Base-by-base conservation (phyloP, 2,329 filamentous ascomycete genomes). In the Aspergillus niger region DNA sequence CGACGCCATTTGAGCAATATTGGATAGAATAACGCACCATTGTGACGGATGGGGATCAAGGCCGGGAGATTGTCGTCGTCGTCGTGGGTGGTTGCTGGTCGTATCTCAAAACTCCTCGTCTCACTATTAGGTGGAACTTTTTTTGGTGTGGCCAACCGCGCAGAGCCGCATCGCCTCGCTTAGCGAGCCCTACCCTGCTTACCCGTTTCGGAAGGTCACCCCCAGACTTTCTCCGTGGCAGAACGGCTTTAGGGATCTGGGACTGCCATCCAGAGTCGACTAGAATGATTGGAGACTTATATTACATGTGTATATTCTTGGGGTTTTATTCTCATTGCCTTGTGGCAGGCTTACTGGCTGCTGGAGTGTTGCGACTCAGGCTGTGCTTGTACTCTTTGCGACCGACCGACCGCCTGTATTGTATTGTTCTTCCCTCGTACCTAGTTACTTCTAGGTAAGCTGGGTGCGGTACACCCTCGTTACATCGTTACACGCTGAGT, bases 11-110 rank as follows among this genome's bases (percentile, higher is more conserved):
- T 51, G 51, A 58, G 57, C 38, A 57, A 48, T 64, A 65, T 66
- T 61, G 60, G 60, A 62, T 55, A 58, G 64, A 36, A 64, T 57
- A 68, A 76, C 78, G 71, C 74, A 80, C 78, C 78, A 80, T 80
- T 79, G 76, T 83, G 81, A 80, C 79, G 77, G 80, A 78, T 80
- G 80, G 80, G 77, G 79, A 82, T 81, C 81, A 82, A 80, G 77
- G 72, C 73, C 75, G 71, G 72, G 72, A 70, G 72, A 69, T 76
- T 70, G 74, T 76, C 72, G 74, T 76, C 73, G 74, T 70, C 70
- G 71, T 72, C 69, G 68, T 70, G 65, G 72, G 75, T 75, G 72
- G 76, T 80, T 77, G 77, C 77, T 77, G 79, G 76, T 77, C 76
- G 74, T 75, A 74, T 76, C 74, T 77, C 75, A 72, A 74, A 69